These are phyloP conservation scores for Podaxis sp. DNA, from an alignment of 768 basidiomycete genomes.

Conservation along the genomic window DNA sequence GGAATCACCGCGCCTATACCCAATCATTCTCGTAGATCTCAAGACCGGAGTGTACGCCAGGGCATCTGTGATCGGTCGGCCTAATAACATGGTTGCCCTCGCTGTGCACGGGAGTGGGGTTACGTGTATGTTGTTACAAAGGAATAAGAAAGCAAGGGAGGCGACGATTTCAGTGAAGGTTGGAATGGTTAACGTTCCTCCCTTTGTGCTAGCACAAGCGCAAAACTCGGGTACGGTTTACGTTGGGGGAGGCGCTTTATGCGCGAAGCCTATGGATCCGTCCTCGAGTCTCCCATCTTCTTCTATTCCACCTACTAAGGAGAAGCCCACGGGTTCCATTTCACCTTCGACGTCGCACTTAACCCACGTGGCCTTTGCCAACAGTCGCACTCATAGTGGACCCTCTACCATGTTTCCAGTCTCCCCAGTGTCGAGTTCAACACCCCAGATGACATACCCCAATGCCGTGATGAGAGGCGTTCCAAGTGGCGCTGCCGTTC, in stretches of 20 bases:
- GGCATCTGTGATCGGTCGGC: conserved; percentile 2
- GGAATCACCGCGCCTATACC: background rate
- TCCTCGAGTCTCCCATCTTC: background rate
- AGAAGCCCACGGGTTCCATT: too few relatives aligned
- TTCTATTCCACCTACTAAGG: too few relatives aligned
- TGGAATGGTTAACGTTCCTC: conserved; percentile 22
- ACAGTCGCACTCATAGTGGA: too few relatives aligned
- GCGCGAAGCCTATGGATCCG: background rate
- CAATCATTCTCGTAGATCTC: conserved; percentile 10
- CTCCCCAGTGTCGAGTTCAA: too few relatives aligned
- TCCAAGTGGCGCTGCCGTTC: too few relatives aligned
- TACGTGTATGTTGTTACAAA: conserved; percentile 21
- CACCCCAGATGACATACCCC: too few relatives aligned
- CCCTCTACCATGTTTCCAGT: too few relatives aligned
- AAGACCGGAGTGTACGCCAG: conserved; percentile 4
- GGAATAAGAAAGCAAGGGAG: conserved; percentile 7
- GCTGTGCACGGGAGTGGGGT: conserved; percentile 21
- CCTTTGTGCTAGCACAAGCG: conserved; percentile 18
- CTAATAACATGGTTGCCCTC: conserved; percentile 15
- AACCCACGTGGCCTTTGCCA: too few relatives aligned
- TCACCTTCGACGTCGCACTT: too few relatives aligned
- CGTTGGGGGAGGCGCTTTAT: background rate
- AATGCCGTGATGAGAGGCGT: too few relatives aligned
- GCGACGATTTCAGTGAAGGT: conserved; percentile 11
- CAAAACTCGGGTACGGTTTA: conserved; percentile 1